phyloP scores from a whole-genome alignment of 2,329 filamentous ascomycete species.

The Pestalotiopsis sp. region DNA sequence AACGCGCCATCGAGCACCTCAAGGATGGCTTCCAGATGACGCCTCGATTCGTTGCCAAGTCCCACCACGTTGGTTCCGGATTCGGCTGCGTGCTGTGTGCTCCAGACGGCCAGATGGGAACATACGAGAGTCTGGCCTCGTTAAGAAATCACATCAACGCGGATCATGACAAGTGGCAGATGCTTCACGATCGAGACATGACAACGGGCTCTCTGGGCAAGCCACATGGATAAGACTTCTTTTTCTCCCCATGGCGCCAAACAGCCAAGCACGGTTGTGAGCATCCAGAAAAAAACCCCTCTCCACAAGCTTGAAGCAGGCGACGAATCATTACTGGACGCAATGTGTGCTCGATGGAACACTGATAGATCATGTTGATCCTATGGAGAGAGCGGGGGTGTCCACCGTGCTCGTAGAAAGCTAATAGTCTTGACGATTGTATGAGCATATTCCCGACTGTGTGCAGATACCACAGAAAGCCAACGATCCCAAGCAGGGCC shows the following conservation, averaged over 20 bases:
- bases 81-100: slow-evolving; percentile 40
- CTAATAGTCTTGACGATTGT: no score
- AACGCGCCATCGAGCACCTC: slow-evolving; percentile 24
- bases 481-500: no score
- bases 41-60: slow-evolving; percentile 42
- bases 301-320: no score
- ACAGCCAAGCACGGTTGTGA: background rate
- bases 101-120: slow-evolving; percentile 37
- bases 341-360: no score
- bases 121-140: slow-evolving; percentile 32
- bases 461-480: no score
- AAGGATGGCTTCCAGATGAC: slow-evolving; percentile 44
- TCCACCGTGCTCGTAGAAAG: no score
- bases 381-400: no score
- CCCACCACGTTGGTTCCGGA: slow-evolving; percentile 28
- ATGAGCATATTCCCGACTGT: no score
- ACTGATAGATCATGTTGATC: no score
- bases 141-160: slow-evolving; percentile 40
- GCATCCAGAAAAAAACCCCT: background rate
- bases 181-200: slow-evolving; percentile 43
- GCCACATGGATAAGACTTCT: background rate
- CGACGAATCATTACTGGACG: no score
- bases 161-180: slow-evolving; percentile 44
- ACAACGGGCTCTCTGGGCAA: slow-evolving; percentile 15
- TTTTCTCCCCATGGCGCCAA: background rate